Conservation (phyloP, 2,329 filamentous ascomycete genomes). For the Hirsutella rhossiliensis region DNA sequence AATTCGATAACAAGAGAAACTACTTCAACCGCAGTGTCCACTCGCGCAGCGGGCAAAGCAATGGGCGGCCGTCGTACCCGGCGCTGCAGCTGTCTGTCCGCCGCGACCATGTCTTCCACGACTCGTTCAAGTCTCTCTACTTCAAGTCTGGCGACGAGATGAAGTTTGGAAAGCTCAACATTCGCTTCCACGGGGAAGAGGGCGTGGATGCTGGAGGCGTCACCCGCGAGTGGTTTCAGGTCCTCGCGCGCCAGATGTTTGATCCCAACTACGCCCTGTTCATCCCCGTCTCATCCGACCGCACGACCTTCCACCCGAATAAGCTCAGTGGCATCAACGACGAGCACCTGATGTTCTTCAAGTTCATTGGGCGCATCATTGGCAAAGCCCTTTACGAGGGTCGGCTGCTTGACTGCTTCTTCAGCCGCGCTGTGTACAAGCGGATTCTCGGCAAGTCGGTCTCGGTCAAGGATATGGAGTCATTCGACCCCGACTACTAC, state of each 20-base stretch:
- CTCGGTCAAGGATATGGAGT: slow-evolving; percentile 98
- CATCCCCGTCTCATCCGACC: slow-evolving; percentile 90
- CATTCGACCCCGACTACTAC: slow-evolving; percentile 96
- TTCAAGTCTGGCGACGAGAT: slow-evolving; percentile 96
- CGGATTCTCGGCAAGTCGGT: slow-evolving; percentile 89
- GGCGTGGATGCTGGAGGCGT: slow-evolving; percentile 96
- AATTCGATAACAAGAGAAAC: slow-evolving; percentile 99
- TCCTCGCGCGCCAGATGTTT: slow-evolving; percentile 95
- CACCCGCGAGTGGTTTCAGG: slow-evolving; percentile 98
- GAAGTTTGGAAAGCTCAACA: slow-evolving; percentile 97
- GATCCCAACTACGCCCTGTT: slow-evolving; percentile 96
- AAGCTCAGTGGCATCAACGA: slow-evolving; percentile 87
- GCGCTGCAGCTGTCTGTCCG: slow-evolving; percentile 77
- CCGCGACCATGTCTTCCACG: slow-evolving; percentile 91
- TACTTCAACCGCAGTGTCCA: slow-evolving; percentile 96
- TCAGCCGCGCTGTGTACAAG: slow-evolving; percentile 97
- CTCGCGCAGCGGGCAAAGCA: slow-evolving; percentile 49
- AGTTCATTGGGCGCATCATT: slow-evolving; percentile 97
- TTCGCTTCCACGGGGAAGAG: slow-evolving; percentile 93
- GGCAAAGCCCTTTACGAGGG: slow-evolving; percentile 97
- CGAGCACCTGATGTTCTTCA: slow-evolving; percentile 96
- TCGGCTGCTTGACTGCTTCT: slow-evolving; percentile 93
- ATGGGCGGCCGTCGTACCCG: slow-evolving; percentile 58
- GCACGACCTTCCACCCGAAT: slow-evolving; percentile 98
- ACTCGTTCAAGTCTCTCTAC: slow-evolving; percentile 96